A percentile compares a stretch with the other conserved stretches of the same genome.
These are phyloP conservation scores for Puccinia coronata DNA, from an alignment of 1,284 basidiomycete species.

Conservation along the genomic window DNA sequence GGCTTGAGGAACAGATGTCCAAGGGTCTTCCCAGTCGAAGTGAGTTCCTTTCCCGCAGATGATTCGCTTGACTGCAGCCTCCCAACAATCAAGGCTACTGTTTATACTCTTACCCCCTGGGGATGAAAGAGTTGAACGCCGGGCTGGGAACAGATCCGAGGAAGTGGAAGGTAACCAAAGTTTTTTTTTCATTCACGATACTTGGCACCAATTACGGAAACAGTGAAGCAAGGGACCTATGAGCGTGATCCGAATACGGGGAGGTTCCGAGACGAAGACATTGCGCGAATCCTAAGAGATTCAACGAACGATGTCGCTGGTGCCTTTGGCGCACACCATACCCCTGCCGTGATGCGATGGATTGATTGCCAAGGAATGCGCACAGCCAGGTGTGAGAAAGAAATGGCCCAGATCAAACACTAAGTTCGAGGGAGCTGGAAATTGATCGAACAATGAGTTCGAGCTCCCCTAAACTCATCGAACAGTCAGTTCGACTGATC, in stretches of 20 bases:
- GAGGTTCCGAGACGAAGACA: constrained; percentile 42
- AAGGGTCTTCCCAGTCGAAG: constrained; percentile 46
- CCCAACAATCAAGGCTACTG: background rate
- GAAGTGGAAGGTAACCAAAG: constrained; percentile 41
- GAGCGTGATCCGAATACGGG: constrained; percentile 39
- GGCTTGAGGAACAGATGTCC: constrained; percentile 42
- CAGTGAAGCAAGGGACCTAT: constrained; percentile 29
- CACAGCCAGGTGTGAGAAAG: constrained; percentile 46
- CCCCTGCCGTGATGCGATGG: constrained; percentile 40
- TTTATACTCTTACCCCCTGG: background rate
- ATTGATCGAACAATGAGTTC: too few species aligned
- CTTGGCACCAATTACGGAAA: constrained; percentile 3
- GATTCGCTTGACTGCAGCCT: too few species aligned
- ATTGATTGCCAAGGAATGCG: constrained; percentile 50
- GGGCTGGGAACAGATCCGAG: constrained; percentile 16
- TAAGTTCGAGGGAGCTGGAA: too few species aligned
- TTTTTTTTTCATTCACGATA: too few species aligned
- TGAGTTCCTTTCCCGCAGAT: background rate
- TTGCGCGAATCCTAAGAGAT: constrained; percentile 42
- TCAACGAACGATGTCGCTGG: constrained; percentile 47
- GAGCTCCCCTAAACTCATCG: too few species aligned
- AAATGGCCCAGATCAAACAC: too few species aligned
- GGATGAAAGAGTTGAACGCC: constrained; percentile 44
- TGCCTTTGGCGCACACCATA: constrained; percentile 37
- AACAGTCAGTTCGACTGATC: too few species aligned